Base-by-base conservation (phyloP, 2,329 filamentous ascomycete species). In the Colletotrichum sp. region DNA sequence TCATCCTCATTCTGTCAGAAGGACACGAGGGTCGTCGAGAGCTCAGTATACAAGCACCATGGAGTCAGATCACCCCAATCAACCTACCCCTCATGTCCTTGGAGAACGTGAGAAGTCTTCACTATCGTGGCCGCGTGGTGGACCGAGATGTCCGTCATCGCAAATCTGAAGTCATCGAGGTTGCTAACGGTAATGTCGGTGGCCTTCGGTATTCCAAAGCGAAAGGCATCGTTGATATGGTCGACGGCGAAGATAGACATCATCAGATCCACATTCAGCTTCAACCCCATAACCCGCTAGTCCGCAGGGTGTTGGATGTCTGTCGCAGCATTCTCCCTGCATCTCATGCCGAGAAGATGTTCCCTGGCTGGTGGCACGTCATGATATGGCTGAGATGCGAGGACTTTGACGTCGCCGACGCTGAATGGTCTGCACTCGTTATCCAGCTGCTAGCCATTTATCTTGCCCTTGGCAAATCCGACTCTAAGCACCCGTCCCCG, bases 11-110 rank as follows among this genome's bases (percentile, higher is more conserved):
- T 30, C 85, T 96, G 16, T 94, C 92, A 5, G 91, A 93, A 78
- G 91, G 91, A 28, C 88, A 89, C 66, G 87, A 91, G 77, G 93
- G 93, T 2, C 89, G 89, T 34, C 90, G 91, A 62, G 91, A 94
- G 80, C 84, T 96, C 18, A 94, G 93, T 78, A 85, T 95, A 12
- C 94, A 96, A 82, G 93, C 93, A 8, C 94, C 94, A 1, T 96
- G 94, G 94, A 93, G 93, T 73, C 89, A 90, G 68, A 87, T 94
- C 15, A 91, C 92, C n/a, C 92, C 91, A 58, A 85, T 96, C n/a
- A 86, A 89, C 1, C 84, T 95, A 3, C 93, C 94, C 3, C 79
- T 88, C 32, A 85, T 95, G 24, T 88, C 89, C 75, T 82, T 92
- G 26, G 89, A 92, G 72, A 91, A 94, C 77, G 86, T 89, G 30